Conservation (phyloP, 148 eudicot genomes). For the Diospyros lotus region DNA sequence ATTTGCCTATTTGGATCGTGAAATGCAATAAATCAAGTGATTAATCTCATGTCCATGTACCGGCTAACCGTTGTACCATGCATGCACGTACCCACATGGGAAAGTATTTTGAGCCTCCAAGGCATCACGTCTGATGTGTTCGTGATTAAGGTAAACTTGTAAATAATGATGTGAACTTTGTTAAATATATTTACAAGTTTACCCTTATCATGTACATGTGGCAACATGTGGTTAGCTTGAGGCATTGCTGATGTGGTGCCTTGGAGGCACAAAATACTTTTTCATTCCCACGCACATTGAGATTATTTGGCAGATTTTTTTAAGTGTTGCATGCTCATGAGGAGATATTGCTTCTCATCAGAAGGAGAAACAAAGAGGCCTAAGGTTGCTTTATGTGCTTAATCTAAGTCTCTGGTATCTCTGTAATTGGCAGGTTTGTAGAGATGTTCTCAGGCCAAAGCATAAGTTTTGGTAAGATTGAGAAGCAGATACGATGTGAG, state of each 20-base stretch:
- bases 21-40: not conserved
- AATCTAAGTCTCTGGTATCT: not conserved
- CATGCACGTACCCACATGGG: too few relatives aligned
- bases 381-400: not conserved
- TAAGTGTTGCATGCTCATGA: slow-evolving; percentile 2
- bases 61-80: too few relatives aligned
- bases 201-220: too few relatives aligned
- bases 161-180: too few relatives aligned
- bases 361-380: not conserved
- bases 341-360: not conserved
- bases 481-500: slow-evolving; percentile 77
- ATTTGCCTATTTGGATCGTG: not conserved
- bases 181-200: too few relatives aligned
- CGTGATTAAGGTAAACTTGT: too few relatives aligned
- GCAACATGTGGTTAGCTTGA: too few relatives aligned
- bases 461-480: slow-evolving; percentile 68
- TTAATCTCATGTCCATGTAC: not conserved
- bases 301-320: not conserved
- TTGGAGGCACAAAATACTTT: too few relatives aligned
- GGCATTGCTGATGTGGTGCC: too few relatives aligned
- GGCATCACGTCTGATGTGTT: too few relatives aligned
- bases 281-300: not conserved
- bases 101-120: too few relatives aligned
- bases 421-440: slow-evolving; percentile 57
- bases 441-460: slow-evolving; percentile 53